A percentile compares a stretch with the other conserved stretches of the same genome.
Evolutionary conservation across 2,329 filamentous ascomycete genomes (phyloP).

Genomic region (Colletotrichum theobromicola): DNA sequence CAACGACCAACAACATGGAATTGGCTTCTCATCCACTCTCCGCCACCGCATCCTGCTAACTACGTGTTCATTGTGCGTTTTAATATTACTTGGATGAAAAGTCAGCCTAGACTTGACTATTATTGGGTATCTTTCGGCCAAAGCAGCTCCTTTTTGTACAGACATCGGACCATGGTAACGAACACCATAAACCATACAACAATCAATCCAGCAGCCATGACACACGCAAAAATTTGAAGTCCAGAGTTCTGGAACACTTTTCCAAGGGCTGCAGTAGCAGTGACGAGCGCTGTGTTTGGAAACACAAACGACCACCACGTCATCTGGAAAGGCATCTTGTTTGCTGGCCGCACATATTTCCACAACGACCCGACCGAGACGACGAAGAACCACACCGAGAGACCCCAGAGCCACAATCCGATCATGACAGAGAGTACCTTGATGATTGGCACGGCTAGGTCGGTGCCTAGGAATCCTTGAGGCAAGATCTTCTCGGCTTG

Average conservation of each 20-base stretch:
- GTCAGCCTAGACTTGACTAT: neutral
- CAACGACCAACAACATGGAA: neutral
- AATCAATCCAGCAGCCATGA: conserved; percentile 69
- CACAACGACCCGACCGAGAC: conserved; percentile 78
- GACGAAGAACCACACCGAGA: conserved; percentile 86
- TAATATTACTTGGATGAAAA: neutral
- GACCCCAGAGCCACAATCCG: conserved; percentile 80
- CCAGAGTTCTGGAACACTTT: conserved; percentile 62
- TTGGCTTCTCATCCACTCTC: neutral
- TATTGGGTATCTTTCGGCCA: conserved; percentile 69
- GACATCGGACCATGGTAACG: conserved; percentile 71
- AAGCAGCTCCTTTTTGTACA: conserved; percentile 70
- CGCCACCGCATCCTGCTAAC: neutral
- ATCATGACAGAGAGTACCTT: conserved; percentile 62
- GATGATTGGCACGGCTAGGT: conserved; percentile 48
- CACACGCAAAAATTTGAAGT: conserved; percentile 71
- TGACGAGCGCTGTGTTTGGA: conserved; percentile 78
- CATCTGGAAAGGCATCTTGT: conserved; percentile 78
- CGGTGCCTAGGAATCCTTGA: conserved; percentile 43
- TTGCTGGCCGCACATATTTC: conserved; percentile 63
- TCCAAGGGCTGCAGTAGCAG: conserved; percentile 75
- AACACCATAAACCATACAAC: conserved; percentile 74
- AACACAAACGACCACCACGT: conserved; percentile 87
- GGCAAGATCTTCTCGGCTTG: conserved; percentile 49
- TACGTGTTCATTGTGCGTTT: neutral